A percentile compares a stretch with the other conserved stretches of the same genome.
Evolutionary conservation across 495 filamentous ascomycete species (phyloP).

Genomic region (Neurospora africana): DNA sequence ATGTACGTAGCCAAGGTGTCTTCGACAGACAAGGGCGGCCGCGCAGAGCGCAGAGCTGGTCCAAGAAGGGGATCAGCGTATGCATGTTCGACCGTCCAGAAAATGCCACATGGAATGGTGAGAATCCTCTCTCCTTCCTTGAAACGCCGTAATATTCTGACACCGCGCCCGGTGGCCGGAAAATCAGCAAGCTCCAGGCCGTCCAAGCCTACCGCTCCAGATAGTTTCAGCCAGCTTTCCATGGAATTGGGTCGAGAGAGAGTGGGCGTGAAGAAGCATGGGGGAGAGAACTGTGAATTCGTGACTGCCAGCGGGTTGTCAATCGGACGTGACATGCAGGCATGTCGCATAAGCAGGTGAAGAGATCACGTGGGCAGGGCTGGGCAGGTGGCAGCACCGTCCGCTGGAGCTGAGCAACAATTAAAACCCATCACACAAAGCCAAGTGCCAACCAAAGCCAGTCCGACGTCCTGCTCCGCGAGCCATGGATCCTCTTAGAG

Average conservation of each 20-base stretch:
- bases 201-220: slow-evolving; percentile 18
- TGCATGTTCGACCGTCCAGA: slow-evolving; percentile 25
- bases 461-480: no score
- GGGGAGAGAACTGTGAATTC: not conserved
- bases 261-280: not conserved
- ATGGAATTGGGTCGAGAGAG: slow-evolving; percentile 8
- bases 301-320: no score
- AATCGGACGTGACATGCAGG: no score
- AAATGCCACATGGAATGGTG: slow-evolving; percentile 17
- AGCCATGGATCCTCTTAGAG: no score
- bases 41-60: slow-evolving; percentile 18
- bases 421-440: no score
- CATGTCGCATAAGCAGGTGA: no score
- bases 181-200: slow-evolving; percentile 23
- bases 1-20: slow-evolving; percentile 22
- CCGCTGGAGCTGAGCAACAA: no score
- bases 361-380: no score
- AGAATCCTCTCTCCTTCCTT: slow-evolving; percentile 23
- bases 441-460: no score
- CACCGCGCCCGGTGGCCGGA: slow-evolving; percentile 18
- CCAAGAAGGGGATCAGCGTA: slow-evolving; percentile 24
- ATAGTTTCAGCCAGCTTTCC: slow-evolving; percentile 17
- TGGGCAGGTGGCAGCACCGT: no score
- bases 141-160: slow-evolving; percentile 17
- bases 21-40: slow-evolving; percentile 21